phyloP scores from a whole-genome alignment of 1,284 basidiomycete species.

The Ustilago crameri region DNA sequence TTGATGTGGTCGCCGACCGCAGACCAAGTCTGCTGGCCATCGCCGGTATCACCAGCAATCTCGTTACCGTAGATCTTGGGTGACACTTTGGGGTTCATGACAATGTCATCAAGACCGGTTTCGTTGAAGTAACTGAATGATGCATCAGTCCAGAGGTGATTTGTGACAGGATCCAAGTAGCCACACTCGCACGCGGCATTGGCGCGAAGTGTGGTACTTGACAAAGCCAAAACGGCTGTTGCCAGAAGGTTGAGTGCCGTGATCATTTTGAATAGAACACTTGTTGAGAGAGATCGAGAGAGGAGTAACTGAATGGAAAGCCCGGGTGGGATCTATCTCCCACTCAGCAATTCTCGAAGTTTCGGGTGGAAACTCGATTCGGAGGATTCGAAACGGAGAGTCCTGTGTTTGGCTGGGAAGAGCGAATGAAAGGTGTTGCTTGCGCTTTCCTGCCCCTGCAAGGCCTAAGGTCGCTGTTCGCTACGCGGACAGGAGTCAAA shows the following conservation, averaged over 20 bases:
- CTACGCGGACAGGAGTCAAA: slow-evolving; percentile 22
- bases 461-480: slow-evolving; percentile 20
- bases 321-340: no score
- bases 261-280: slow-evolving; percentile 31
- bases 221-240: slow-evolving; percentile 33
- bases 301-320: no score
- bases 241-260: slow-evolving; percentile 18
- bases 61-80: slow-evolving; percentile 33
- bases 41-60: slow-evolving; percentile 40
- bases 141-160: slow-evolving; percentile 59
- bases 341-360: slow-evolving; percentile 6
- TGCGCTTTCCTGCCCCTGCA: slow-evolving; percentile 8
- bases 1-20: slow-evolving; percentile 47
- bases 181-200: slow-evolving; percentile 54
- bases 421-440: background rate
- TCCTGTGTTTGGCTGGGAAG: no score
- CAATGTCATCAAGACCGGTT: slow-evolving; percentile 45
- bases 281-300: background rate
- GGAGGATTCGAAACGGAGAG: no score
- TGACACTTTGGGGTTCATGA: slow-evolving; percentile 38
- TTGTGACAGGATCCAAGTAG: slow-evolving; percentile 55
- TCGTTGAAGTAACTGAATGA: slow-evolving; percentile 63
- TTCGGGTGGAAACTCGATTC: background rate
- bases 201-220: slow-evolving; percentile 22
- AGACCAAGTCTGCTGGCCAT: slow-evolving; percentile 51